These are phyloP conservation scores for Rhododendron simsii DNA, from an alignment of 148 eudicot species.

Conservation along the genomic window DNA sequence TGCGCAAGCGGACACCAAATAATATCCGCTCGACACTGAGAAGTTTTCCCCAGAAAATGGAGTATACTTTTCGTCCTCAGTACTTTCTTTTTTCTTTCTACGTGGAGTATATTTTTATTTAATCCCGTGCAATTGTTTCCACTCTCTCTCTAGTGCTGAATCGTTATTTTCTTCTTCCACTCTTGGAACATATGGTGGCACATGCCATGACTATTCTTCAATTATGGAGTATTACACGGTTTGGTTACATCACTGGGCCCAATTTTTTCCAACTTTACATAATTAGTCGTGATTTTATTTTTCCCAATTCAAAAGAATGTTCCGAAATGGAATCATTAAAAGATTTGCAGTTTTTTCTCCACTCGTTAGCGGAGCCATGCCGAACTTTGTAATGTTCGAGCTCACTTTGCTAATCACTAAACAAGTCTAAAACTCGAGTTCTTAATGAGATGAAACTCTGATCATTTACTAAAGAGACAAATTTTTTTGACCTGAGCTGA, in stretches of 20 bases:
- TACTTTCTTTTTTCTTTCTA: neutral
- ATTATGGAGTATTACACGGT: neutral
- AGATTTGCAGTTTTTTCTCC: neutral
- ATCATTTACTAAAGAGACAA: too few species aligned
- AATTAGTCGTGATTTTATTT: neutral
- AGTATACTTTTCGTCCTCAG: neutral
- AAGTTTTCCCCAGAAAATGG: too few species aligned
- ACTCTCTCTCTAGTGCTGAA: neutral
- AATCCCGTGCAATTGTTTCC: neutral
- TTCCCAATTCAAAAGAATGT: neutral
- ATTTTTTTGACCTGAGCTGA: too few species aligned
- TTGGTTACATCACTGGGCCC: neutral
- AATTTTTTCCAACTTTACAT: neutral
- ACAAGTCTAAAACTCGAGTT: too few species aligned
- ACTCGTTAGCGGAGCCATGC: neutral
- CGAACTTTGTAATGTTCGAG: neutral
- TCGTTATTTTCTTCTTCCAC: neutral
- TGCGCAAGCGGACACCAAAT: too few species aligned
- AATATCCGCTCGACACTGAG: too few species aligned
- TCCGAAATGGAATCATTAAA: neutral
- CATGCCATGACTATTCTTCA: slow-evolving; percentile 1
- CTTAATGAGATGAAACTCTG: neutral
- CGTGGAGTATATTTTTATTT: neutral
- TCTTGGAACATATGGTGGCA: neutral
- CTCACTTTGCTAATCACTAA: neutral